Evolutionary conservation across 169 alveolate genomes (phyloP).

Genomic region (Plasmodium cynomolgi): DNA sequence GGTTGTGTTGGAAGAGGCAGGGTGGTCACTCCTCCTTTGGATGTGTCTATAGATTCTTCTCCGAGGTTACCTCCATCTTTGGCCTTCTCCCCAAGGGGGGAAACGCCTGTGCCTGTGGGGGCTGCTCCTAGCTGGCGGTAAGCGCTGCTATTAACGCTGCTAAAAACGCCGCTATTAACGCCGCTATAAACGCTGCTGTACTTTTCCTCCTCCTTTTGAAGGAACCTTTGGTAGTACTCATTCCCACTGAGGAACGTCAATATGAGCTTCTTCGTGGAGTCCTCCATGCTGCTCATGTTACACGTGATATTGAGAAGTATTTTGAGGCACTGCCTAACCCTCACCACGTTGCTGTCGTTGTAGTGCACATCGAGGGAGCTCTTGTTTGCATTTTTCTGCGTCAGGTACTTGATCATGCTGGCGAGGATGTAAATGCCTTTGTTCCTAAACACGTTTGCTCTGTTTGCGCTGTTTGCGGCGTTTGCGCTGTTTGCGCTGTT

Average conservation of each 20-base stretch:
- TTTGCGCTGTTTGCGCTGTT: background rate
- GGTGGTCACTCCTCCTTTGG: background rate
- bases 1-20: background rate
- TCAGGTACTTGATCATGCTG: constrained; percentile 24
- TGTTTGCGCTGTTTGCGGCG: background rate
- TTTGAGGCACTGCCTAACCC: constrained; percentile 63
- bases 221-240: constrained; percentile 37
- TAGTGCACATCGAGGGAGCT: constrained; percentile 4
- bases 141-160: too few relatives aligned
- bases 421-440: constrained; percentile 41
- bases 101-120: background rate
- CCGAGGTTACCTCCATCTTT: background rate
- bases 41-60: background rate
- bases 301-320: constrained; percentile 18
- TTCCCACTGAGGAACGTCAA: constrained; percentile 47
- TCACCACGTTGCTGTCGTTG: constrained; percentile 61
- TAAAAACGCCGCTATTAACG: too few relatives aligned
- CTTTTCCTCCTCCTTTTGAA: constrained; percentile 58
- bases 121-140: background rate
- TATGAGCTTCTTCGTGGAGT: constrained; percentile 15
- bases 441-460: constrained; percentile 25
- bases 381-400: constrained; percentile 10
- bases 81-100: background rate
- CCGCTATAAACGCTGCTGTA: constrained; percentile 54
- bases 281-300: background rate